Evolutionary conservation across 2,329 filamentous ascomycete species (phyloP).

Genomic region (Paracoccidioides lutzii): DNA sequence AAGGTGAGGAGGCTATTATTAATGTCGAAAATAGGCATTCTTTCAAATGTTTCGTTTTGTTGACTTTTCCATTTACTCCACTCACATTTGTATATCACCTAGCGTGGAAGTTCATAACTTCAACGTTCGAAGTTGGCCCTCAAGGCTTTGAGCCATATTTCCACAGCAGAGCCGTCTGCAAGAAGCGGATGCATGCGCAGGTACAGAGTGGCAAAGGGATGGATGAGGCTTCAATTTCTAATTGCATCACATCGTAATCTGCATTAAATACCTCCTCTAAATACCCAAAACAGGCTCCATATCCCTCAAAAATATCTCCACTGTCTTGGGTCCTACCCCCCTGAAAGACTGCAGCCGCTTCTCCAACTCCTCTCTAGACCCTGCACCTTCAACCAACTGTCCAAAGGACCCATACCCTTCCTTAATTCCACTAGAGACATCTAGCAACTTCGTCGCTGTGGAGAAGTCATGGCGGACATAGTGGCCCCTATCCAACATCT

Average conservation of each 20-base stretch:
- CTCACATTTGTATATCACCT: no score
- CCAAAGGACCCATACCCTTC: constrained; percentile 8
- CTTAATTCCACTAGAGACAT: constrained; percentile 7
- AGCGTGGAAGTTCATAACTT: background rate
- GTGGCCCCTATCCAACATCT: constrained; percentile 12
- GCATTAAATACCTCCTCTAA: background rate
- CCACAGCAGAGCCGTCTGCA: background rate
- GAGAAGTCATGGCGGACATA: constrained; percentile 12
- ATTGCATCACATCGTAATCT: background rate
- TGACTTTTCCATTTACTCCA: no score
- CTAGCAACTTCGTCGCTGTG: constrained; percentile 10
- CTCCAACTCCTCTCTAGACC: background rate
- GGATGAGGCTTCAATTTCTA: no score
- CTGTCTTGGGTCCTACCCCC: constrained; percentile 7
- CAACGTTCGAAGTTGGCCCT: background rate
- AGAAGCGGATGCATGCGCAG: background rate
- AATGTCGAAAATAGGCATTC: no score
- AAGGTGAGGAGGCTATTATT: no score
- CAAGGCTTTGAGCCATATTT: background rate
- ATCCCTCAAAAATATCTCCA: constrained; percentile 10
- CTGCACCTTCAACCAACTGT: constrained; percentile 2
- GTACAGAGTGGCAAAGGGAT: no score
- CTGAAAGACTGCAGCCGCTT: constrained; percentile 4
- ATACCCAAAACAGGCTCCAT: constrained; percentile 2
- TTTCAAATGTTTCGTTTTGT: no score